Evolutionary conservation across 768 basidiomycete genomes (phyloP), one percentile per base, ranked within the genome.

Genomic region (Holtermanniella nyarrowii): DNA sequence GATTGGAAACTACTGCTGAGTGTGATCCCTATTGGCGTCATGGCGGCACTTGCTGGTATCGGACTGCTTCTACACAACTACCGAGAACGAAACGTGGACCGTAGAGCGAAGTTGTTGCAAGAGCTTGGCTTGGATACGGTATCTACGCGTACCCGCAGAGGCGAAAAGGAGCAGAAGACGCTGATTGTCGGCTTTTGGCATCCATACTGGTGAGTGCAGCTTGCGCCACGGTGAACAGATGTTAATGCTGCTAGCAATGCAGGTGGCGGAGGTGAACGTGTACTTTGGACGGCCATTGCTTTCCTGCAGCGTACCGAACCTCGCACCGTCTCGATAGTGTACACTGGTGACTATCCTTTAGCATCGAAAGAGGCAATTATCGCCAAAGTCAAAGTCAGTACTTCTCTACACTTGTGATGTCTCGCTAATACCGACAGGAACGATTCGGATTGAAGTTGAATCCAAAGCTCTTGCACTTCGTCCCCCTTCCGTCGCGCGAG

Each of bases 241-340:
- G 44, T 45, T 43, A 24, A 26, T 42, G 42, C 45, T 50, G 40
- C 46, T 47, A 84, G 93, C 65, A 95, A 97, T 77, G 90, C 91
- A 31, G 91, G 93, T 0, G 93, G 93, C 11, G 95, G 93, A 23
- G 93, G 95, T 0, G 93, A 97, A 71, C 81, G 90, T 1, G 95
- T 99, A 1, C 74, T 99, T 0, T 96, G 91, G 90, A 83, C 86
- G 0, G 91, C 89, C 1, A 78, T 96, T 26, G 78, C 82, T 0
- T 78, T 81, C 54, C 74, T 86, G 48, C 90, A 95, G 62, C 55
- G 53, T 24, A 52, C 44, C 3, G 50, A 65, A n/a, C 49, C 46
- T 10, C 59, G 65, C 7, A 68, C 84, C 7, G 66, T 93, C 27
- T 83, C 76, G 49, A 78, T 90, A 22, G 81, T 99, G 25, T 99